Conservation (phyloP, 805 yeast genomes). For the Myxozyma geophila region DNA sequence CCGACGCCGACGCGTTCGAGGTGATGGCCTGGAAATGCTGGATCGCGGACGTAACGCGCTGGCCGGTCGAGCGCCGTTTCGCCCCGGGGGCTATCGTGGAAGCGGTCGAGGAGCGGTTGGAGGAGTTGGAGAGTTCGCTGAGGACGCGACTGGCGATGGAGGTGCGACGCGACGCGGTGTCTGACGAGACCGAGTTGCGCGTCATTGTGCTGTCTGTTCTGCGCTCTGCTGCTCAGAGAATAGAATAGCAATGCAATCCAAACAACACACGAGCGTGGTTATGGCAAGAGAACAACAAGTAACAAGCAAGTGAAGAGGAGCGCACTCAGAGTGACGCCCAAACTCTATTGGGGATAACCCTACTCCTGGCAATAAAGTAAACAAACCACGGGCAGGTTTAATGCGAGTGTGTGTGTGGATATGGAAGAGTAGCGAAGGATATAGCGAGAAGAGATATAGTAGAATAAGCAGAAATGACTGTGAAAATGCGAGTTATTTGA, state of each 20-base stretch:
- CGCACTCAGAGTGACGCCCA: not conserved
- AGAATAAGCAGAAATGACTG: too few relatives aligned
- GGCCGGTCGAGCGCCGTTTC: constrained; percentile 16
- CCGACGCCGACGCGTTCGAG: constrained; percentile 7
- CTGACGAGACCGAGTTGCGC: not conserved
- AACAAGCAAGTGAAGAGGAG: not conserved
- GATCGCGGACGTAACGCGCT: constrained; percentile 30
- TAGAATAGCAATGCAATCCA: too few relatives aligned
- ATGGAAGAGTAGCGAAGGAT: not conserved
- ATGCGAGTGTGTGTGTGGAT: not conserved
- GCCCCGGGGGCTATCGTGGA: constrained; percentile 10
- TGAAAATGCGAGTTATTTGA: not conserved
- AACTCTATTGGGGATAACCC: not conserved
- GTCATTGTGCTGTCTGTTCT: not conserved
- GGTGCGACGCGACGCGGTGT: constrained; percentile 10
- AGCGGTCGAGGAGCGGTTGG: constrained; percentile 10
- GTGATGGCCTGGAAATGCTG: constrained; percentile 27
- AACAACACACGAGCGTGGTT: not conserved
- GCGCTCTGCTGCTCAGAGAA: not conserved
- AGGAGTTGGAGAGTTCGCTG: constrained; percentile 22
- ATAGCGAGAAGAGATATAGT: not conserved
- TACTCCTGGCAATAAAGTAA: not conserved
- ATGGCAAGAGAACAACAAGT: not conserved
- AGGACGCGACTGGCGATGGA: constrained; percentile 24
- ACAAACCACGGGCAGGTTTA: not conserved